Percentiles rank a stretch among this genome's conserved stretches.
phyloP scores from a whole-genome alignment of 2,329 filamentous ascomycete genomes.

The Penicillium sp. region DNA sequence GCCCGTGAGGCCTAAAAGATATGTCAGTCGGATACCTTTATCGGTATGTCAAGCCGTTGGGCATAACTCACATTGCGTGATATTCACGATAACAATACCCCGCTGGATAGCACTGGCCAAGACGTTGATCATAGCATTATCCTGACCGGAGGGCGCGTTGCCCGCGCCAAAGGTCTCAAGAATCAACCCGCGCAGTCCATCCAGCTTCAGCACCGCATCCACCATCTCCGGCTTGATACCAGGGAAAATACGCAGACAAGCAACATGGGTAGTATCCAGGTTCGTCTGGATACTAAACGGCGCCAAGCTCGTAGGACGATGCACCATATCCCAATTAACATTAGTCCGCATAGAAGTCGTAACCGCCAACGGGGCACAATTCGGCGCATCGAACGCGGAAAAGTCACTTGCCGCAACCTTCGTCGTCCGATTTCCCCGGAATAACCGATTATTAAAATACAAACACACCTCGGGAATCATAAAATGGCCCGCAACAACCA shows the following conservation, averaged over 20 bases:
- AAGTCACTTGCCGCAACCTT: constrained; percentile 86
- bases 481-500: constrained; percentile 89
- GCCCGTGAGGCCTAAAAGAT: constrained; percentile 53
- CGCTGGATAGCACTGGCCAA: constrained; percentile 73
- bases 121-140: constrained; percentile 74
- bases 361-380: constrained; percentile 74
- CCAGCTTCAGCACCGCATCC: constrained; percentile 72
- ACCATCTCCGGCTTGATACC: constrained; percentile 94
- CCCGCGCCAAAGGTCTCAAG: constrained; percentile 92
- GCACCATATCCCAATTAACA: constrained; percentile 75
- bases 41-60: constrained; percentile 28
- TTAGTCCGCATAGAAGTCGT: constrained; percentile 78
- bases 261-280: constrained; percentile 82
- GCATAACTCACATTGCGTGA: constrained; percentile 74
- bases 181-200: constrained; percentile 75
- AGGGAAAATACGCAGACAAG: constrained; percentile 84
- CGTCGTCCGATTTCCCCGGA: constrained; percentile 81
- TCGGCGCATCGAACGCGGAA: constrained; percentile 85
- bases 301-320: constrained; percentile 69
- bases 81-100: constrained; percentile 82
- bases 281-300: constrained; percentile 71
- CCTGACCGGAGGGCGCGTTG: constrained; percentile 79
- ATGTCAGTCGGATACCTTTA: constrained; percentile 31
- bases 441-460: constrained; percentile 89
- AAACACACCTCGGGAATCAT: constrained; percentile 90